A percentile compares a stretch with the other conserved stretches of the same genome.
Evolutionary conservation across 495 filamentous ascomycete species (phyloP).

Genomic region (Amphirosellinia nigrospora): DNA sequence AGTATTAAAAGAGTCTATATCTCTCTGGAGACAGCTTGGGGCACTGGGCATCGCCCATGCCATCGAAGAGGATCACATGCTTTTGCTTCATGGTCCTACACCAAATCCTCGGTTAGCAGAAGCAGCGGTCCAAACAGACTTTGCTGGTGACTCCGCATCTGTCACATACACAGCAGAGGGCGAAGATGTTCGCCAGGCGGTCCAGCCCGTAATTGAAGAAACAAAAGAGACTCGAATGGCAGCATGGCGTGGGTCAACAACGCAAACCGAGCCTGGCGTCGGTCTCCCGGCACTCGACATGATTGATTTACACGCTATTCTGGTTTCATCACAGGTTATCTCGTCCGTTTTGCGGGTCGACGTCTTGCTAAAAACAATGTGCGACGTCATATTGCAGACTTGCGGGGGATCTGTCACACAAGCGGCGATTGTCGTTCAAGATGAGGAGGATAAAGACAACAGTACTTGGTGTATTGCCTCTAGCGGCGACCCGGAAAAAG

Average conservation of each 20-base stretch:
- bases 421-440: constrained; percentile 78
- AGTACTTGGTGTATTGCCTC: constrained; percentile 74
- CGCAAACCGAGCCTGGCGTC: constrained; percentile 51
- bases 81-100: constrained; percentile 70
- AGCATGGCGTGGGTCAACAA: constrained; percentile 64
- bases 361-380: constrained; percentile 84
- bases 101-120: constrained; percentile 67
- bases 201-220: constrained; percentile 53
- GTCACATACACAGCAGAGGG: constrained; percentile 60
- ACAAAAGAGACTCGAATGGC: constrained; percentile 67
- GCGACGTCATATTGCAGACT: constrained; percentile 85
- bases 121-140: constrained; percentile 75
- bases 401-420: constrained; percentile 79
- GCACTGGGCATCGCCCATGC: constrained; percentile 76
- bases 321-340: constrained; percentile 88
- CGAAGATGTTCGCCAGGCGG: constrained; percentile 60
- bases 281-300: constrained; percentile 72
- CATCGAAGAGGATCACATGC: constrained; percentile 72
- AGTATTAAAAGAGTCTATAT: constrained; percentile 73
- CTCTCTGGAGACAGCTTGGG: constrained; percentile 74
- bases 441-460: constrained; percentile 65
- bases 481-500: constrained; percentile 70
- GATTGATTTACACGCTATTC: constrained; percentile 84
- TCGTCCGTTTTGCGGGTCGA: constrained; percentile 88
- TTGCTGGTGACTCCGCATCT: constrained; percentile 64